A percentile compares a stretch with the other conserved stretches of the same genome.
phyloP scores from a whole-genome alignment of 345 rosid species.

The Acer campestre region DNA sequence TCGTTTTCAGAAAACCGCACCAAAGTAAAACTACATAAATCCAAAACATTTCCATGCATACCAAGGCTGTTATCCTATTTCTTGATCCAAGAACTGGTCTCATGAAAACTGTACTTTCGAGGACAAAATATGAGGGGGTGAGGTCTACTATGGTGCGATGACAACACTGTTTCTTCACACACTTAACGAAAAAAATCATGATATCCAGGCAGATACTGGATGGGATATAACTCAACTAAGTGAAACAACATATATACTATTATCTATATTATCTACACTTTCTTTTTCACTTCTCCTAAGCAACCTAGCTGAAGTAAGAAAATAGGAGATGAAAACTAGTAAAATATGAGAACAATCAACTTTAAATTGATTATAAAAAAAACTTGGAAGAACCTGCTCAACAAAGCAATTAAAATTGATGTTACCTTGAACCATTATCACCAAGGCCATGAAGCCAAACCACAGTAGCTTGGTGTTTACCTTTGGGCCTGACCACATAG shows the following conservation, averaged over 20 bases:
- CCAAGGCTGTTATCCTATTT: neutral
- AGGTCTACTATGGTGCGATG: neutral
- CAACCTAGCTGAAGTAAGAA: neutral
- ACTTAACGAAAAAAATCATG: neutral
- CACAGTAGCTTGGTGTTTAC: constrained; percentile 94
- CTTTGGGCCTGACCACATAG: constrained; percentile 92
- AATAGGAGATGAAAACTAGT: neutral
- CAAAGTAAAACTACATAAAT: neutral
- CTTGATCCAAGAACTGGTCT: constrained; percentile 3
- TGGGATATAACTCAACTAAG: no score
- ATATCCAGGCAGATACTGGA: neutral
- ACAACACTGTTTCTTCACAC: neutral
- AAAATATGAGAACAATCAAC: neutral
- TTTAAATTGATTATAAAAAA: neutral
- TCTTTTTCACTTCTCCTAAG: neutral
- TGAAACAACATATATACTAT: neutral
- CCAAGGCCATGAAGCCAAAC: constrained; percentile 99
- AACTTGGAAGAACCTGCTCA: neutral
- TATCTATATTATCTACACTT: neutral
- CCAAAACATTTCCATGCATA: neutral
- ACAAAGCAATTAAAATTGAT: constrained; percentile 7
- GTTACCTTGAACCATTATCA: constrained; percentile 90
- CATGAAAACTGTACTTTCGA: neutral
- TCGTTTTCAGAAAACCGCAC: constrained; percentile 5
- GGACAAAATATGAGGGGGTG: neutral